phyloP scores from a whole-genome alignment of 2,329 filamentous ascomycete genomes.

The Neofusicoccum umdonicola region DNA sequence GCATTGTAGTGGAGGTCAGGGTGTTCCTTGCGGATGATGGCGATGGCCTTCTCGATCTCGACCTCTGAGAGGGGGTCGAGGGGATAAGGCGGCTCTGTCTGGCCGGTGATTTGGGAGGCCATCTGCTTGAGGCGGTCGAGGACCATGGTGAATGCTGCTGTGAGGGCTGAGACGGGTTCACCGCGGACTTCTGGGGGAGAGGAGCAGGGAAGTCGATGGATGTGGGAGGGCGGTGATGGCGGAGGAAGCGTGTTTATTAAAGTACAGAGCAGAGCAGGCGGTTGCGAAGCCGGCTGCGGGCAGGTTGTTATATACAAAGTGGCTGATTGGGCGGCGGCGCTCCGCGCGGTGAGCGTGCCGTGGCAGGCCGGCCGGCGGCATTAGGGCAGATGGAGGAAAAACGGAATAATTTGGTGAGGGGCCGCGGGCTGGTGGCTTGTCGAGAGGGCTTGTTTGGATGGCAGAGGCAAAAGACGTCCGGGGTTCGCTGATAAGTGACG shows the following conservation, averaged over 20 bases:
- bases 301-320: neutral
- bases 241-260: neutral
- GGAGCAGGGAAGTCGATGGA: neutral
- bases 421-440: neutral
- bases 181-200: neutral
- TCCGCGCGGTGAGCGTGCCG: neutral
- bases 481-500: slow-evolving; percentile 3
- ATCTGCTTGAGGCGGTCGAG: slow-evolving; percentile 64
- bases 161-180: neutral
- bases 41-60: slow-evolving; percentile 72
- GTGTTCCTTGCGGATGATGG: slow-evolving; percentile 67
- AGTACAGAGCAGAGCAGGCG: neutral
- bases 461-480: neutral
- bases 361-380: neutral
- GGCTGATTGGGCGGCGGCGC: neutral
- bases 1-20: slow-evolving; percentile 79
- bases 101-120: slow-evolving; percentile 59
- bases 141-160: slow-evolving; percentile 47
- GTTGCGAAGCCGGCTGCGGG: neutral
- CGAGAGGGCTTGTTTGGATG: neutral
- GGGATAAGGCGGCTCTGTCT: slow-evolving; percentile 60
- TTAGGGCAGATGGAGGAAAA: neutral
- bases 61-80: slow-evolving; percentile 71
- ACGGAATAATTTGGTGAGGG: slow-evolving; percentile 1
- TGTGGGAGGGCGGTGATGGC: neutral